Evolutionary conservation across 805 yeast species (phyloP), one percentile per base, ranked within the genome.

Genomic region (Yamadazyma tumulicola): DNA sequence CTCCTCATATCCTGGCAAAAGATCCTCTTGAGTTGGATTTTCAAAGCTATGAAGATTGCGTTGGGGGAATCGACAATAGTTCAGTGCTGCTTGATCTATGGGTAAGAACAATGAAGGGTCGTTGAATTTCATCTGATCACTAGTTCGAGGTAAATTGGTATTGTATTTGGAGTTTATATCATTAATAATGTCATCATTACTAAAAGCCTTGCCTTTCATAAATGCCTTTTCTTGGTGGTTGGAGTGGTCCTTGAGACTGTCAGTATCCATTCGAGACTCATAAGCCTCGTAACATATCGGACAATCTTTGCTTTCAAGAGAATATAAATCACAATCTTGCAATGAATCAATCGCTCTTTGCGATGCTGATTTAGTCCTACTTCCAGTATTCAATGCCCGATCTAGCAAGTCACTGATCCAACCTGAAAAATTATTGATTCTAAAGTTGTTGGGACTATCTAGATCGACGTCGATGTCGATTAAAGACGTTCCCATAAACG

Each of bases 201-300:
- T n/a, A 13, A 27, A 20, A 16, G 16, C 22, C 13, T 25, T 25
- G 13, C 14, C 27, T 8, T 8, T 13, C 19, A n/a, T 18, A 14
- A 8, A 8, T n/a, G 27, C 7, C 7, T 7, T n/a, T 8, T 8
- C 28, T 21, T 16, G 6, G 4, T 15, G 17, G n/a, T 20, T 31
- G 26, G 31, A 12, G 19, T 19, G 14, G 7, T 8, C 19, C 18
- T 13, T 19, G 6, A 21, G 17, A 30, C 20, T 15, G 19, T 9
- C 24, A 6, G 16, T 6, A 17, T 27, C 32, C 12, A 24, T 16
- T 20, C 24, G 21, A 11, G 10, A 20, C 24, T 52, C 62, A 35
- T 60, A 64, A 6, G 50, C 34, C 13, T 66, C 72, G 41, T 61
- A 66, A 47, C 72, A 66, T 13, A 66, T 66, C 2, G 72, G 68